Base-by-base conservation (phyloP, 2,329 filamentous ascomycete genomes). In the Neophaeococcomyces mojaviensis region DNA sequence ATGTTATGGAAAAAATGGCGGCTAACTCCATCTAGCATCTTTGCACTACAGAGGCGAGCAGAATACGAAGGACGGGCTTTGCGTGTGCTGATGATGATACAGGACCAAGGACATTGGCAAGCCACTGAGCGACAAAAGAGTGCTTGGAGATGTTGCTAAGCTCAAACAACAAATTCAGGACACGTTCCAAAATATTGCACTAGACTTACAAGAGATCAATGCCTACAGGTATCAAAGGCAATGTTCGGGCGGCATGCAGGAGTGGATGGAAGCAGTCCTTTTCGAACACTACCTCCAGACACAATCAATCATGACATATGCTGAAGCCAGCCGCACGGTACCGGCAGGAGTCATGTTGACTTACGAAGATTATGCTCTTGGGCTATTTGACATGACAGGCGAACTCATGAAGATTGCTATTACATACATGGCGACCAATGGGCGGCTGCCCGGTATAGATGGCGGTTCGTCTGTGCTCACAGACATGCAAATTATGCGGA, bases 401-500 rank as follows among this genome's bases (percentile, higher is more conserved):
- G 92, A 98, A 69, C 74, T 97, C 71, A 98, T 98, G 92, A 79
- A 89, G 24, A 97, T 96, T 66, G 88, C 88, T 0, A 92, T 95
- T 41, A 89, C 89, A 4, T 81, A 82, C 20, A 85, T 94, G 63
- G 88, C 88, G 1, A 84, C 88, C 4, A 82, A 72, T 6, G 84
- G 84, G 12, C 49, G 46, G 41, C 39, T 55, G 32, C 49, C 28
- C 30, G 65, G 65, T 62, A 12, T 57, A 63, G 9, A 64, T 64
- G 31, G 34, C 5, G 44, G 79, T 32, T 81, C 81, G 4, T 74
- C 69, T n/a, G 84, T 97, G 35, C 70, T 97, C 40, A 73, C 77
- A 7, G 92, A 97, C 66, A 76, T 97, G 62, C 82, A 90, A 58
- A 77, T 81, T 39, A 73, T 97, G 51, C 79, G 86, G 16, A 81